These are phyloP conservation scores for Diospyros kaki DNA, from an alignment of 148 eudicot genomes.

Conservation along the genomic window DNA sequence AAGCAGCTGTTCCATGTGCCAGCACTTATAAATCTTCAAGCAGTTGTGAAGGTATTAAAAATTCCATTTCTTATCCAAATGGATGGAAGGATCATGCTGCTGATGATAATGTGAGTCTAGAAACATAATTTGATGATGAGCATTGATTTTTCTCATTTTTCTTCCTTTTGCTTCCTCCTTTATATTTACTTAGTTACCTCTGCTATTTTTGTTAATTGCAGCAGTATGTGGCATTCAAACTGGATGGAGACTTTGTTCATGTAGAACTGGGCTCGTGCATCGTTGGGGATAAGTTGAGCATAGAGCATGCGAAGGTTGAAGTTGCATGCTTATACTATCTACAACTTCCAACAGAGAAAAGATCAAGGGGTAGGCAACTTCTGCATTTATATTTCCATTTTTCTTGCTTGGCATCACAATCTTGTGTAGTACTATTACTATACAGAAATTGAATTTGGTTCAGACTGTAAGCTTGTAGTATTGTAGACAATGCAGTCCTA, in stretches of 20 bases:
- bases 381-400: not conserved
- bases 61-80: constrained; percentile 12
- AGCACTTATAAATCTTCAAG: constrained; percentile 29
- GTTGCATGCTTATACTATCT: constrained; percentile 81
- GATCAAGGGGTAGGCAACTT: constrained; percentile 54
- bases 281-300: constrained; percentile 44
- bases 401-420: not conserved
- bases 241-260: constrained; percentile 51
- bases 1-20: constrained; percentile 27
- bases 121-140: too few species aligned
- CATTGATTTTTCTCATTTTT: not conserved
- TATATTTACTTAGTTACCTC: not conserved
- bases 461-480: not conserved
- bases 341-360: constrained; percentile 57
- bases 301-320: constrained; percentile 62
- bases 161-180: too few species aligned
- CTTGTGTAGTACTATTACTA: not conserved
- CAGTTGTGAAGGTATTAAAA: constrained; percentile 26
- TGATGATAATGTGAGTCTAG: not conserved
- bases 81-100: constrained; percentile 12
- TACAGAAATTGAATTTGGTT: too few species aligned
- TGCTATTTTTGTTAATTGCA: constrained; percentile 25
- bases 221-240: constrained; percentile 53
- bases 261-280: constrained; percentile 35
- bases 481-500: not conserved